Conservation (phyloP, 2,329 filamentous ascomycete genomes). For the Alternaria metachromatica region DNA sequence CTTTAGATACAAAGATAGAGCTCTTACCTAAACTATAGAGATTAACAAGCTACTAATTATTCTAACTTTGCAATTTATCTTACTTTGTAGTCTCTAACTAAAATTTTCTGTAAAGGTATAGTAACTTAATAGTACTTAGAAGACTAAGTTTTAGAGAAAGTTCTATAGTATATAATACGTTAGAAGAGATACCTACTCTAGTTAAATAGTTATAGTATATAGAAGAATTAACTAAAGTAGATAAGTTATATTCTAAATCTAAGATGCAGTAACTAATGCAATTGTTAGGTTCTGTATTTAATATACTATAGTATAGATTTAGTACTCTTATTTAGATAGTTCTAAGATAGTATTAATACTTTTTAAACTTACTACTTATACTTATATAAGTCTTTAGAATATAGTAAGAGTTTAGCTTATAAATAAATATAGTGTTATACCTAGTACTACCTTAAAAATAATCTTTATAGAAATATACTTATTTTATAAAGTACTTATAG, state of each 20-base stretch:
- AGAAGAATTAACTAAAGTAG: constrained; percentile 8
- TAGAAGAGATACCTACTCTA: not conserved
- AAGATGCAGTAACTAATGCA: constrained; percentile 12
- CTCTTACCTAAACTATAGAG: constrained; percentile 16
- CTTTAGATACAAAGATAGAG: not conserved
- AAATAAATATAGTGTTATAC: constrained; percentile 6
- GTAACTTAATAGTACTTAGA: constrained; percentile 3
- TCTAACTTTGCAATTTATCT: not conserved
- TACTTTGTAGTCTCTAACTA: constrained; percentile 8
- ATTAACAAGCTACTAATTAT: constrained; percentile 16
- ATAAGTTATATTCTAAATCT: constrained; percentile 16
- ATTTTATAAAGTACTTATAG: constrained; percentile 6
- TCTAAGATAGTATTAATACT: constrained; percentile 11
- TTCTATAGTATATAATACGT: constrained; percentile 8
- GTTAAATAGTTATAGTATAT: constrained; percentile 1
- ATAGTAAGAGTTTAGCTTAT: not conserved
- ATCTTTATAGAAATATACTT: constrained; percentile 1
- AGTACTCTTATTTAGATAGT: constrained; percentile 8
- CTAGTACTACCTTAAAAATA: not conserved
- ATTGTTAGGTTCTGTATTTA: constrained; percentile 1
- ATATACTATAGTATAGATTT: constrained; percentile 13
- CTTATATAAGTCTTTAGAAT: not conserved
- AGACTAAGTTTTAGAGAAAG: constrained; percentile 7
- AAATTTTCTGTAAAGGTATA: constrained; percentile 14
- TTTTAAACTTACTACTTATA: constrained; percentile 4